These are phyloP conservation scores for Aureobasidium sp. DNA, from an alignment of 2,329 filamentous ascomycete genomes.

Conservation along the genomic window DNA sequence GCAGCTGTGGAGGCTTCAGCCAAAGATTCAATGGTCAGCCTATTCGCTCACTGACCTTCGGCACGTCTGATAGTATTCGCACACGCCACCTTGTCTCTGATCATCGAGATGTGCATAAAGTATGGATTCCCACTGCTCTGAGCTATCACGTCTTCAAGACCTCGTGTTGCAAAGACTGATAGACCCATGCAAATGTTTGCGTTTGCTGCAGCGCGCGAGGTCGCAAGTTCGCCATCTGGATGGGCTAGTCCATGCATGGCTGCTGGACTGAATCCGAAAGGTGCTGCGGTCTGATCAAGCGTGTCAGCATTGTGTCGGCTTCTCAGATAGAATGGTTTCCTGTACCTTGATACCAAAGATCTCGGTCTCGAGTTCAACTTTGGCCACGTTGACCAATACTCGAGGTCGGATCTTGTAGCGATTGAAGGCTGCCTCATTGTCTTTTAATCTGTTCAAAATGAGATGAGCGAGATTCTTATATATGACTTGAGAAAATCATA, in stretches of 20 bases:
- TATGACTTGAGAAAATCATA: background rate
- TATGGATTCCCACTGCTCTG: slow-evolving; percentile 28
- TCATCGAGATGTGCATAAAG: slow-evolving; percentile 45
- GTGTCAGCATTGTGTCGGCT: slow-evolving; percentile 4
- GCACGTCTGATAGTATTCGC: slow-evolving; percentile 6
- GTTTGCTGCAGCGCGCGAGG: slow-evolving; percentile 37
- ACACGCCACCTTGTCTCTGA: slow-evolving; percentile 36
- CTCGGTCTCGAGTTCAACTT: slow-evolving; percentile 30
- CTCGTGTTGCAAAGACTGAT: slow-evolving; percentile 38
- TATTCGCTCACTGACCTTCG: slow-evolving; percentile 15
- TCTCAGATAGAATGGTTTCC: slow-evolving; percentile 7
- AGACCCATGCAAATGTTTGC: slow-evolving; percentile 38
- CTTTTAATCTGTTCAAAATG: slow-evolving; percentile 1
- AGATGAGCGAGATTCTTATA: background rate
- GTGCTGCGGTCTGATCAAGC: slow-evolving; percentile 19
- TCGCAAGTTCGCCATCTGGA: slow-evolving; percentile 41
- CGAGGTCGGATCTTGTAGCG: slow-evolving; percentile 27
- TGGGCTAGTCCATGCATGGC: slow-evolving; percentile 44
- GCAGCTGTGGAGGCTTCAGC: slow-evolving; percentile 22
- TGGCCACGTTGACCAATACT: slow-evolving; percentile 25
- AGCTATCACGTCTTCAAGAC: slow-evolving; percentile 39
- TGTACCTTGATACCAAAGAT: slow-evolving; percentile 32
- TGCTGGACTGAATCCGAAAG: slow-evolving; percentile 43
- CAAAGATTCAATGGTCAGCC: slow-evolving; percentile 18
- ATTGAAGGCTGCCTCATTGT: slow-evolving; percentile 43